phyloP scores from a whole-genome alignment of 2,329 filamentous ascomycete species.

The Saccharata proteae region DNA sequence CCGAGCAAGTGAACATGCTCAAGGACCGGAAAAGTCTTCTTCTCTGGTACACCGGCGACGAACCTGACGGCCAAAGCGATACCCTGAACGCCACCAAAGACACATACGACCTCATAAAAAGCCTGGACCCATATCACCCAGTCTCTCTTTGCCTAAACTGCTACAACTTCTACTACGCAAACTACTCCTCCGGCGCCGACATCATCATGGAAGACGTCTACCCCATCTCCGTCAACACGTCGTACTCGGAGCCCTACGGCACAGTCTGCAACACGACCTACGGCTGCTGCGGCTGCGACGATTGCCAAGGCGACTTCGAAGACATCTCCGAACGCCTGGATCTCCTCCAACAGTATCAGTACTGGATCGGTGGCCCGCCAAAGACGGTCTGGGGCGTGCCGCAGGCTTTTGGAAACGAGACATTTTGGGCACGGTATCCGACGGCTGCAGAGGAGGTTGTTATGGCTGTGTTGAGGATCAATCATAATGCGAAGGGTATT shows the following conservation, averaged over 20 bases:
- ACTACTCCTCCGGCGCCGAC: constrained; percentile 44
- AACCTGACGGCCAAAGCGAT: constrained; percentile 46
- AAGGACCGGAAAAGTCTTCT: constrained; percentile 26
- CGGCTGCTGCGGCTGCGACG: constrained; percentile 52
- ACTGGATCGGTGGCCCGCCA: constrained; percentile 22
- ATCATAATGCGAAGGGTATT: constrained; percentile 39
- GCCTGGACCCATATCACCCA: constrained; percentile 49
- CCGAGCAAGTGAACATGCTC: constrained; percentile 24
- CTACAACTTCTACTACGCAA: constrained; percentile 46
- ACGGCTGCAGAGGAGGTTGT: constrained; percentile 33
- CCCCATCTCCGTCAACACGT: constrained; percentile 45
- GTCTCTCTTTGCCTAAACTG: constrained; percentile 49
- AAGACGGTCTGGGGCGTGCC: constrained; percentile 40
- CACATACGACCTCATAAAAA: constrained; percentile 34
- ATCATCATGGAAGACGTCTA: constrained; percentile 50
- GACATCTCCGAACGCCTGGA: constrained; percentile 40
- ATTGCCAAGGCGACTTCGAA: constrained; percentile 40
- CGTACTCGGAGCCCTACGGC: constrained; percentile 40
- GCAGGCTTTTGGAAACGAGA: constrained; percentile 36
- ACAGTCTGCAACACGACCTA: constrained; percentile 47
- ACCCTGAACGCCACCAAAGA: constrained; percentile 36
- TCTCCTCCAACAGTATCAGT: constrained; percentile 27
- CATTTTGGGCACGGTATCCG: constrained; percentile 37
- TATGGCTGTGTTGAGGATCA: constrained; percentile 37
- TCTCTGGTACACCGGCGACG: constrained; percentile 39